Evolutionary conservation across 2,329 filamentous ascomycete species (phyloP).

Genomic region (Zopfia rhizophila): DNA sequence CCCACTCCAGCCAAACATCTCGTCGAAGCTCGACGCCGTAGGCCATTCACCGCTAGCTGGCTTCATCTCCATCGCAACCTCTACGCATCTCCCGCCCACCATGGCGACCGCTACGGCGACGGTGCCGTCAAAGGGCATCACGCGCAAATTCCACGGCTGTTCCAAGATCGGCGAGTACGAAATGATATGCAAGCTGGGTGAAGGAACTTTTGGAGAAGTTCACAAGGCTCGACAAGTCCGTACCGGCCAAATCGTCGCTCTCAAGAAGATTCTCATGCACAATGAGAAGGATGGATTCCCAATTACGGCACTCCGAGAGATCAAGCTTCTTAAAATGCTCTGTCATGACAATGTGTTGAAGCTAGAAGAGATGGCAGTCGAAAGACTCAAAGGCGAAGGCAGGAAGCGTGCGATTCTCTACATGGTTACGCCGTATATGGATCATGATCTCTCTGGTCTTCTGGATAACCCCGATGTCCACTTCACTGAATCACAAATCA

Average conservation of each 20-base stretch:
- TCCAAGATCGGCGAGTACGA: constrained; percentile 85
- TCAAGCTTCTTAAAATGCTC: constrained; percentile 96
- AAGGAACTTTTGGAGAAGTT: constrained; percentile 97
- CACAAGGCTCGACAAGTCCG: constrained; percentile 85
- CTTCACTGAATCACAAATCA: constrained; percentile 91
- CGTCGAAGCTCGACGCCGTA: constrained; percentile 28
- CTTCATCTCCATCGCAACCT: constrained; percentile 1
- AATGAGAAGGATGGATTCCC: constrained; percentile 99
- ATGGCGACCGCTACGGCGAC: constrained; percentile 35
- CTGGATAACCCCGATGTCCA: constrained; percentile 92
- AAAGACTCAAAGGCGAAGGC: constrained; percentile 70
- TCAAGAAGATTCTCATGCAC: constrained; percentile 99
- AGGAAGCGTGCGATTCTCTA: constrained; percentile 83
- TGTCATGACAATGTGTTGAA: constrained; percentile 88
- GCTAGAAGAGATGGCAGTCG: constrained; percentile 96
- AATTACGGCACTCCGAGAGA: constrained; percentile 97
- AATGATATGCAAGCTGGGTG: constrained; percentile 83
- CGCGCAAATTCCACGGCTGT: constrained; percentile 80
- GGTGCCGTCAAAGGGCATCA: constrained; percentile 60
- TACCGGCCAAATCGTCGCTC: constrained; percentile 79
- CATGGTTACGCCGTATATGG: constrained; percentile 99
- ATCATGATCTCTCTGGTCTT: constrained; percentile 96
- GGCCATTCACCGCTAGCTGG: constrained; percentile 1
- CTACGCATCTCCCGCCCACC: constrained; percentile 4
- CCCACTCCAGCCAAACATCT: constrained; percentile 12